Conservation (phyloP, 768 basidiomycete genomes). For the Tulasnella sp. region DNA sequence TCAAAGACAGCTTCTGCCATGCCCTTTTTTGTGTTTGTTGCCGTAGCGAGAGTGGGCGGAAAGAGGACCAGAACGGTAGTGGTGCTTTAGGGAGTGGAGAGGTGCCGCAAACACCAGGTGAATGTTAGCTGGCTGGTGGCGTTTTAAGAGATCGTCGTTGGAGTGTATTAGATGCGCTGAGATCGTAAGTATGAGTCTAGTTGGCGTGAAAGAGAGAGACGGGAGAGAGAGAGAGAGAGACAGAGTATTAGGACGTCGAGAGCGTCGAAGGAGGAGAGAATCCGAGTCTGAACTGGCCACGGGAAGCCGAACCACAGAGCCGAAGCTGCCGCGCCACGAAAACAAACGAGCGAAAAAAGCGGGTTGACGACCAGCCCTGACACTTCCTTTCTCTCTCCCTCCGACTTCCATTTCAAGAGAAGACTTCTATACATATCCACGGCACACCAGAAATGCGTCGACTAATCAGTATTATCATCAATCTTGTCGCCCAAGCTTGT, state of each 20-base stretch:
- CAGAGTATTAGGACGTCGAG: not conserved
- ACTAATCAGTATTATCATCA: not conserved
- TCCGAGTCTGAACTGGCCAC: not conserved
- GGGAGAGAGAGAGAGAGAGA: too few species aligned
- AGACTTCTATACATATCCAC: constrained; percentile 4
- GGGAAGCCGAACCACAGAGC: constrained; percentile 5
- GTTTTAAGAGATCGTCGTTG: not conserved
- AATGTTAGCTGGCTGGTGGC: not conserved
- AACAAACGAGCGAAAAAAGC: not conserved
- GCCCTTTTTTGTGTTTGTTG: not conserved
- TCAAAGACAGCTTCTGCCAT: constrained; percentile 26
- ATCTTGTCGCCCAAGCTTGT: constrained; percentile 71
- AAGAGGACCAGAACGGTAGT: not conserved
- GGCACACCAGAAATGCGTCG: not conserved
- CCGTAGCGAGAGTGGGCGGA: not conserved
- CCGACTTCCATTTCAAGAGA: constrained; percentile 4
- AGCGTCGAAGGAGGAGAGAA: not conserved
- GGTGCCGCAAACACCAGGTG: not conserved
- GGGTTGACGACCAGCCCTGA: not conserved
- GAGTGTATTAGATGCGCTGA: not conserved
- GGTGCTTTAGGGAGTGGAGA: not conserved
- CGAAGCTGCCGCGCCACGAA: constrained; percentile 2
- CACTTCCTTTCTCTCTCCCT: not conserved
- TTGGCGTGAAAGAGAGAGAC: not conserved
- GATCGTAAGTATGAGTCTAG: not conserved